These are phyloP conservation scores for Diaporthe capsici DNA, from an alignment of 2,329 filamentous ascomycete species.

Conservation along the genomic window DNA sequence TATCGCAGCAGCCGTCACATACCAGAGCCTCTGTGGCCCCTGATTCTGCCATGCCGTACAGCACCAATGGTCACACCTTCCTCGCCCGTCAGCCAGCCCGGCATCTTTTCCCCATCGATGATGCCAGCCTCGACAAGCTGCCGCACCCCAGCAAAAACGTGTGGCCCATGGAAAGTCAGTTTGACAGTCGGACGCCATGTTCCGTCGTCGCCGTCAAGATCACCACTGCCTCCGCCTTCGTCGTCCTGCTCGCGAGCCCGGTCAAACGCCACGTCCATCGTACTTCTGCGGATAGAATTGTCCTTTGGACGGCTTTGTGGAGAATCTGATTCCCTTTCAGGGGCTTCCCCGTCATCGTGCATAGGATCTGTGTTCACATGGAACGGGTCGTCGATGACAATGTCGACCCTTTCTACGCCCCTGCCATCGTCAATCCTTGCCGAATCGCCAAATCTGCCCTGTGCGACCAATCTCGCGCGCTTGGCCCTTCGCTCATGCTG, in stretches of 20 bases:
- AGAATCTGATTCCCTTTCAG: conserved; percentile 41
- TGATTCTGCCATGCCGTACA: conserved; percentile 76
- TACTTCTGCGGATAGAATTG: conserved; percentile 48
- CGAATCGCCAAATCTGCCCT: conserved; percentile 78
- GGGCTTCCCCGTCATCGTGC: conserved; percentile 41
- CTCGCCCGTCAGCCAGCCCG: conserved; percentile 92
- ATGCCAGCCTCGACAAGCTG: conserved; percentile 83
- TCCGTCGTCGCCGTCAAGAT: conserved; percentile 48
- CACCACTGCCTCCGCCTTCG: conserved; percentile 45
- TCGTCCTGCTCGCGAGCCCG: conserved; percentile 50
- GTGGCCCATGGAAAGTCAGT: conserved; percentile 79
- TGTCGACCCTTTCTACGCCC: conserved; percentile 73
- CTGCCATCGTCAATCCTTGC: conserved; percentile 69
- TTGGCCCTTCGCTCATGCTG: conserved; percentile 62
- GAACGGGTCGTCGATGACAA: conserved; percentile 72
- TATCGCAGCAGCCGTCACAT: conserved; percentile 50
- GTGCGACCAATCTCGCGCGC: conserved; percentile 72
- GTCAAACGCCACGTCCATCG: conserved; percentile 53
- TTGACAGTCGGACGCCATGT: conserved; percentile 72
- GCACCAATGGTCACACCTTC: conserved; percentile 82
- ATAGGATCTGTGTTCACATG: conserved; percentile 49
- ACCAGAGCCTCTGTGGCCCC: conserved; percentile 69
- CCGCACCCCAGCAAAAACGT: conserved; percentile 86
- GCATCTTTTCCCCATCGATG: conserved; percentile 83
- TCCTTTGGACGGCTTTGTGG: not conserved